Evolutionary conservation across 164 flowering plant species (phyloP), one percentile per base, ranked within the genome.

Genomic region (Chimonanthus praecox): DNA sequence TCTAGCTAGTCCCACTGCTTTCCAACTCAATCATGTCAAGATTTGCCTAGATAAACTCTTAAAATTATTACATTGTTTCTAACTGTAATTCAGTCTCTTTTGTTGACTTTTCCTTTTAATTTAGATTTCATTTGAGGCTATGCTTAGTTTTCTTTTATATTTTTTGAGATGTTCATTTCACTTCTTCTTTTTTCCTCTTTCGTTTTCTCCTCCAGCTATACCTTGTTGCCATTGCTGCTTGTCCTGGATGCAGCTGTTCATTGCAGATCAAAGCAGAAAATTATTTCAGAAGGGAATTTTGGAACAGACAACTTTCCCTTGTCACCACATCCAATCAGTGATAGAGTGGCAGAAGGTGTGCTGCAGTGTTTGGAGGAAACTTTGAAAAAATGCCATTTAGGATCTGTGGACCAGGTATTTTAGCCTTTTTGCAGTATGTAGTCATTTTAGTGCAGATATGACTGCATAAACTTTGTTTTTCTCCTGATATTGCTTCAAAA

Each of bases 191-290:
- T 47, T 47, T 69, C 20, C 4, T 63, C 54, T 21, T 13, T 13
- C 6, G 43, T 6, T 50, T 67, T 71, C 79, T 73, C 71, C 79
- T 73, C 71, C 91, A 94, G 99, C 76, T 94, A 86, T 76, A 78
- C 82, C 1, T 78, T 92, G 90, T 87, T 93, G 70, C 98, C 99
- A 0, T 79, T 96, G 85, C 85, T 96, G 79, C 92, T 96, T 64
- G 84, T 96, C 9, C 79, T 93, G 75, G 98, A 96, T 73, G 94
- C 89, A 2, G 91, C 98, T 20, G 88, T 94, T 21, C 81, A 77
- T n/a, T 84, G 87, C 77, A 82, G 98, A 84, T 79, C 90, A 47
- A 58, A 74, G 16, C 49, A 58, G 21, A 84, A 83, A 71, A 76
- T 44, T 72, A 73, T 7, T 70, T 50, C 80, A n/a, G 74, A 76